A percentile compares a stretch with the other conserved stretches of the same genome.
phyloP scores from a whole-genome alignment of 805 yeast genomes.

The Saccharomycopsis sp. region DNA sequence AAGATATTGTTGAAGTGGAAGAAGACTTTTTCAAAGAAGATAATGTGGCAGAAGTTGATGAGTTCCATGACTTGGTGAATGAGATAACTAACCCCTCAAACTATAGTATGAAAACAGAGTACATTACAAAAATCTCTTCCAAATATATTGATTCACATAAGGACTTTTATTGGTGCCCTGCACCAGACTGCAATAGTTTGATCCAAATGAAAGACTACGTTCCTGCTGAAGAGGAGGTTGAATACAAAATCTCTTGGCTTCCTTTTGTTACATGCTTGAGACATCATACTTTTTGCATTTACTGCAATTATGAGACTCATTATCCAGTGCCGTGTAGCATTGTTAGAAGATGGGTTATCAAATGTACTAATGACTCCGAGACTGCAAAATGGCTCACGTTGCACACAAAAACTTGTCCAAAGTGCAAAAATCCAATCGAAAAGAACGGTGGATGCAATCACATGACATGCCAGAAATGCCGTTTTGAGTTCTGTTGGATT shows the following conservation, averaged over 20 bases:
- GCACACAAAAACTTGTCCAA: constrained; percentile 81
- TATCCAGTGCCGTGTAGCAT: constrained; percentile 74
- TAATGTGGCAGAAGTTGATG: constrained; percentile 13
- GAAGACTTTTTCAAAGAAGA: constrained; percentile 2
- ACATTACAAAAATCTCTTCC: constrained; percentile 25
- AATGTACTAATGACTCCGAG: constrained; percentile 80
- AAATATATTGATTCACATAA: constrained; percentile 44
- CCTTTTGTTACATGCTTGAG: constrained; percentile 65
- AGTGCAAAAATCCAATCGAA: constrained; percentile 72
- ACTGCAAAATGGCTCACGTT: constrained; percentile 80
- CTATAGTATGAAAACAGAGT: constrained; percentile 19
- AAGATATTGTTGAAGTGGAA: background rate
- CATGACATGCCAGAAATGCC: constrained; percentile 79
- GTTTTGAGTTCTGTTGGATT: constrained; percentile 85
- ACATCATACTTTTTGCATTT: constrained; percentile 68
- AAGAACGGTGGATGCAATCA: constrained; percentile 97
- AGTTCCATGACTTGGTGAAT: constrained; percentile 6
- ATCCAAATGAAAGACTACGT: constrained; percentile 35
- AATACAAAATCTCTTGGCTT: constrained; percentile 25
- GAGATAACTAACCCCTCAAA: constrained; percentile 4
- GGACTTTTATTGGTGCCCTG: constrained; percentile 71
- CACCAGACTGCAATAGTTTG: constrained; percentile 63
- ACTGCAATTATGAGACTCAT: constrained; percentile 70
- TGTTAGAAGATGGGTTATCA: constrained; percentile 62
- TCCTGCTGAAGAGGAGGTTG: constrained; percentile 24